A percentile compares a stretch with the other conserved stretches of the same genome.
These are phyloP conservation scores for Helenozyma rhizophorensis DNA, from an alignment of 805 yeast species.

Conservation along the genomic window DNA sequence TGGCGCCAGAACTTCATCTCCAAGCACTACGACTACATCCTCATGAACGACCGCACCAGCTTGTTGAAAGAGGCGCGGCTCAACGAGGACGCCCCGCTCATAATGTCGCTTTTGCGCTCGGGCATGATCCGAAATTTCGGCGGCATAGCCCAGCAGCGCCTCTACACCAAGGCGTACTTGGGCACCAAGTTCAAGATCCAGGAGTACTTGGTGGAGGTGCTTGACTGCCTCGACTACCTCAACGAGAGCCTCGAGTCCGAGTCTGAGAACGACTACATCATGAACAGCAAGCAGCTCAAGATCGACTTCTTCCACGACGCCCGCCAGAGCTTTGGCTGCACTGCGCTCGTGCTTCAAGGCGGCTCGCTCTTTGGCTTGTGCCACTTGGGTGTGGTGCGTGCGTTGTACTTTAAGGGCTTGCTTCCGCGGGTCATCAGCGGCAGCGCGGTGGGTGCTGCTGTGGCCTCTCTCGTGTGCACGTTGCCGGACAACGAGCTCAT, in stretches of 20 bases:
- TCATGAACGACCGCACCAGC: conserved; percentile 71
- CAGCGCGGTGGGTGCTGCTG: conserved; percentile 89
- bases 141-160: conserved; percentile 73
- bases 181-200: conserved; percentile 91
- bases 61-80: conserved; percentile 58
- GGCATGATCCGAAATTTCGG: conserved; percentile 90
- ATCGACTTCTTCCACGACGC: conserved; percentile 81
- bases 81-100: conserved; percentile 49
- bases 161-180: conserved; percentile 75
- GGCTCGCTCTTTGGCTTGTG: conserved; percentile 93
- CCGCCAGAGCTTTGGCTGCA: conserved; percentile 81
- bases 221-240: conserved; percentile 60
- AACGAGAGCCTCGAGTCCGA: conserved; percentile 38
- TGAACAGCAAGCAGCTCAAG: conserved; percentile 53
- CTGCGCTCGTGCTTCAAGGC: conserved; percentile 89
- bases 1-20: conserved; percentile 85
- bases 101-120: conserved; percentile 69
- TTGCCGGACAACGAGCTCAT: conserved; percentile 62
- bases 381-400: conserved; percentile 88
- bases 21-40: conserved; percentile 74
- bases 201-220: conserved; percentile 75
- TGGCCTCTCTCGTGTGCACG: conserved; percentile 81
- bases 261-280: conserved; percentile 29
- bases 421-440: conserved; percentile 88
- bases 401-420: conserved; percentile 67